A percentile compares a stretch with the other conserved stretches of the same genome.
phyloP scores from a whole-genome alignment of 2,329 filamentous ascomycete species.

The Incumbomyces delicatus region DNA sequence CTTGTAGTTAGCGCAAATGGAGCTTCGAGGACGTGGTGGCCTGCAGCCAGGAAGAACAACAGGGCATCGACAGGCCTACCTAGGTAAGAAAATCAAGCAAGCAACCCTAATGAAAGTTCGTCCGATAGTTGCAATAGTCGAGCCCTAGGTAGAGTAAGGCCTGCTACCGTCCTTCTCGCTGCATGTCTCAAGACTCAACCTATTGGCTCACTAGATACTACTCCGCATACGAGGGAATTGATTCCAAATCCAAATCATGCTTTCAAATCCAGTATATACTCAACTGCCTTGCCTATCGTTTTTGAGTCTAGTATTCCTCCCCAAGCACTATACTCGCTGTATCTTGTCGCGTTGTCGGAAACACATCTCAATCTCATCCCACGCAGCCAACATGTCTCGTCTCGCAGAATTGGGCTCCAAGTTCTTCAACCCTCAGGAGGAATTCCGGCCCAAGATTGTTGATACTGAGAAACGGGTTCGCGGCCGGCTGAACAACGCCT shows the following conservation, averaged over 20 bases:
- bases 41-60: too few species aligned
- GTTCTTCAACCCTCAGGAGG: constrained; percentile 14
- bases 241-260: constrained; percentile 1
- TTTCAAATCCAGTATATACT: not conserved
- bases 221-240: not conserved
- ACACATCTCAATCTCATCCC: not conserved
- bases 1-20: too few species aligned
- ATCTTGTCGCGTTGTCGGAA: too few species aligned
- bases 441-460: constrained; percentile 15
- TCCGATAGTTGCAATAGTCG: too few species aligned
- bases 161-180: too few species aligned
- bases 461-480: constrained; percentile 18
- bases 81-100: too few species aligned
- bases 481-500: constrained; percentile 17
- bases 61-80: too few species aligned
- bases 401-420: constrained; percentile 16
- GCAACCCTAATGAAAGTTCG: too few species aligned
- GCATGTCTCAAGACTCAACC: too few species aligned
- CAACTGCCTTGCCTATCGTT: not conserved
- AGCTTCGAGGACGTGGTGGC: too few species aligned
- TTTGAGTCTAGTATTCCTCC: not conserved
- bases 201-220: not conserved
- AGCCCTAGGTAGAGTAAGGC: too few species aligned
- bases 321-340: not conserved
- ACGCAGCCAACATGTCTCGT: constrained; percentile 1